A percentile compares a stretch with the other conserved stretches of the same genome.
Conservation (phyloP, 1,284 basidiomycete genomes). For the Afroboletus lepidellus region DNA sequence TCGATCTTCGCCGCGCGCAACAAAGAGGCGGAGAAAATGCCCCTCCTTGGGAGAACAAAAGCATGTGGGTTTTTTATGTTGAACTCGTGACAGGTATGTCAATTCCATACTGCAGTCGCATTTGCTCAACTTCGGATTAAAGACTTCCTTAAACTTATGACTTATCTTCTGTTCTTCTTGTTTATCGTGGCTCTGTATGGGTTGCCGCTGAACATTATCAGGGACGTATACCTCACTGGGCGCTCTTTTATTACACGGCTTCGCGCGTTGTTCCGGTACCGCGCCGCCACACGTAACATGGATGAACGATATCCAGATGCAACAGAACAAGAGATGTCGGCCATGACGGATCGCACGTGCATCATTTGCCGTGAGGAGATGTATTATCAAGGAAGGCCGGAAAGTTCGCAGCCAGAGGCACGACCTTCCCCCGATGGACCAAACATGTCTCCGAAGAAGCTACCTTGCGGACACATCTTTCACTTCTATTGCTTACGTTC, state of each 20-base stretch:
- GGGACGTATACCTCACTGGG: constrained; percentile 94
- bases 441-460: constrained; percentile 94
- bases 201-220: constrained; percentile 94
- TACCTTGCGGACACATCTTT: constrained; percentile 96
- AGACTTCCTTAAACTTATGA: constrained; percentile 93
- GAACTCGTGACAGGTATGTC: constrained; percentile 82
- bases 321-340: constrained; percentile 79
- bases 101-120: constrained; percentile 18
- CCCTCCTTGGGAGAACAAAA: constrained; percentile 96
- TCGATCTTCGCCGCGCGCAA: constrained; percentile 79
- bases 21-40: constrained; percentile 81
- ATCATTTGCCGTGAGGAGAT: constrained; percentile 99
- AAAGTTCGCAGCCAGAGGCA: constrained; percentile 32
- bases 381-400: constrained; percentile 46
- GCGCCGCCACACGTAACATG: constrained; percentile 95
- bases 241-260: constrained; percentile 87
- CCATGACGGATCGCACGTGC: constrained; percentile 87
- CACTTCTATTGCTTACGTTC: constrained; percentile 96
- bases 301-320: constrained; percentile 94
- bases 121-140: constrained; percentile 4
- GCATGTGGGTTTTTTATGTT: constrained; percentile 95
- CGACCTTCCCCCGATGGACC: constrained; percentile 60
- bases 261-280: constrained; percentile 87
- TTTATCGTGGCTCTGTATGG: constrained; percentile 93
- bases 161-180: constrained; percentile 90